Evolutionary conservation across 352 stramenopile genomes (phyloP).

Genomic region (Pythium diclinum): DNA sequence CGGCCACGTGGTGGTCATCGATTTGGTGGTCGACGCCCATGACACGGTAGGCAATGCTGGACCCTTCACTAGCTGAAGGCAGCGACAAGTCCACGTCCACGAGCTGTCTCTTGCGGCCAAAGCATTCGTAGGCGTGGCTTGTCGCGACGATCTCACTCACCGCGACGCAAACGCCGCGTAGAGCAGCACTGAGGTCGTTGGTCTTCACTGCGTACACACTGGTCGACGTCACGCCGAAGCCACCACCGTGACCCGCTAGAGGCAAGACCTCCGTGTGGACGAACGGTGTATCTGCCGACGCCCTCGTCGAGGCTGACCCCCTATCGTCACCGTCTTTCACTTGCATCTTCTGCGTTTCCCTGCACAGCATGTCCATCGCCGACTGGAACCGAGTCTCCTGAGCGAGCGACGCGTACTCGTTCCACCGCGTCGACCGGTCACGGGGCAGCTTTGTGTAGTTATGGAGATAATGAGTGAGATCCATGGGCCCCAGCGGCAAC

Average conservation of each 20-base stretch:
- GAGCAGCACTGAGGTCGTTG: slow-evolving; percentile 19
- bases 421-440: slow-evolving; percentile 2
- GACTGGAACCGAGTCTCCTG: slow-evolving; percentile 8
- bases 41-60: slow-evolving; percentile 31
- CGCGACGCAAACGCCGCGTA: slow-evolving; percentile 25
- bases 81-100: slow-evolving; percentile 8
- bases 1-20: no score
- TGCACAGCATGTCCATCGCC: slow-evolving; percentile 17
- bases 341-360: not conserved
- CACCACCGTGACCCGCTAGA: slow-evolving; percentile 5
- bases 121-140: slow-evolving; percentile 28
- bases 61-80: not conserved
- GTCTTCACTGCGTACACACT: slow-evolving; percentile 36
- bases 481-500: not conserved
- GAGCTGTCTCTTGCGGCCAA: slow-evolving; percentile 18
- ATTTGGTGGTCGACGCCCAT: slow-evolving; percentile 8
- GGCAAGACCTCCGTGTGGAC: not conserved
- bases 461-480: slow-evolving; percentile 5
- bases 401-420: slow-evolving; percentile 17
- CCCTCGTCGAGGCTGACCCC: not conserved
- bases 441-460: slow-evolving; percentile 12
- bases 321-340: no score
- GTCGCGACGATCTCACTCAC: slow-evolving; percentile 26
- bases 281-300: not conserved
- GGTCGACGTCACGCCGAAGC: slow-evolving; percentile 30